phyloP scores from a whole-genome alignment of 352 stramenopile genomes.

The Globisporangium radiosum region DNA sequence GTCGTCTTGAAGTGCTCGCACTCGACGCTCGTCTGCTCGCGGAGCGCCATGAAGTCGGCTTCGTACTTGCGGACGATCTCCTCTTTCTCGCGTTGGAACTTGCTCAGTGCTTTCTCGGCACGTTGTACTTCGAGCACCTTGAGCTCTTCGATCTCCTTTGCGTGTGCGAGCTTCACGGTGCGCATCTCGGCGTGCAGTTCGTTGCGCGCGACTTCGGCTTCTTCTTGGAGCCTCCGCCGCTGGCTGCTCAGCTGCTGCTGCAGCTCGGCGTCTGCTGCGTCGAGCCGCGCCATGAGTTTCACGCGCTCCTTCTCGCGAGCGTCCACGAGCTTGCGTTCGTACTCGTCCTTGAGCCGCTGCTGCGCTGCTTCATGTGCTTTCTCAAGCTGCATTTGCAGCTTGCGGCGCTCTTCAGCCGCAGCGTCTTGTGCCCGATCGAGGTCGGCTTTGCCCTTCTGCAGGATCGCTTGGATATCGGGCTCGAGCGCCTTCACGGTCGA shows the following conservation, averaged over 20 bases:
- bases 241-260: conserved; percentile 73
- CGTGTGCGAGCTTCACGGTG: conserved; percentile 35
- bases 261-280: conserved; percentile 67
- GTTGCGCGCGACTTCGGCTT: conserved; percentile 51
- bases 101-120: conserved; percentile 26
- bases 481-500: conserved; percentile 70
- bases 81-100: conserved; percentile 56
- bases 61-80: conserved; percentile 62
- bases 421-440: conserved; percentile 52
- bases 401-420: conserved; percentile 48
- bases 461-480: conserved; percentile 75
- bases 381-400: conserved; percentile 43
- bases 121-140: conserved; percentile 37
- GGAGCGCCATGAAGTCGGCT: conserved; percentile 36
- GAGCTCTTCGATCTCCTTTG: conserved; percentile 57
- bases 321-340: conserved; percentile 62
- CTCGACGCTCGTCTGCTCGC: conserved; percentile 54
- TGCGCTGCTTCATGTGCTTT: conserved; percentile 48
- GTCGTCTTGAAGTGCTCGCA: conserved; percentile 59
- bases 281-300: conserved; percentile 66
- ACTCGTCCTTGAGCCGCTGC: conserved; percentile 59
- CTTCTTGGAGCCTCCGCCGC: conserved; percentile 62
- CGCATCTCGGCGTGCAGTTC: conserved; percentile 51
- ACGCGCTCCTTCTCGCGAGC: conserved; percentile 66
- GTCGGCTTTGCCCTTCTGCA: conserved; percentile 67